These are phyloP conservation scores for Isabelozyma gotoi DNA, from an alignment of 805 yeast genomes.

Conservation along the genomic window DNA sequence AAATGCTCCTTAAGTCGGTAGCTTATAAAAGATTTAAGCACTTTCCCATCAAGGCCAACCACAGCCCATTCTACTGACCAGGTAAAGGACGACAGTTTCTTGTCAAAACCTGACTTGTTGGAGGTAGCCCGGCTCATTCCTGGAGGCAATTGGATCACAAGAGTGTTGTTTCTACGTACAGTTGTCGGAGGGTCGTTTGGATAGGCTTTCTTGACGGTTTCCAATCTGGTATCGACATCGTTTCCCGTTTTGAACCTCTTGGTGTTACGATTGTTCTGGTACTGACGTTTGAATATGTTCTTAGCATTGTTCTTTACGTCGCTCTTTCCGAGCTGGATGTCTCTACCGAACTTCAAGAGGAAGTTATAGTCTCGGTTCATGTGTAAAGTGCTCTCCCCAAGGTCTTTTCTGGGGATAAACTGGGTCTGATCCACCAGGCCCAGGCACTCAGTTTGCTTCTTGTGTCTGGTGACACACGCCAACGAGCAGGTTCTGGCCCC, in stretches of 20 bases:
- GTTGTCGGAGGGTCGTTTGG: constrained; percentile 26
- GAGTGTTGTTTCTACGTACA: constrained; percentile 61
- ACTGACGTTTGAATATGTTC: constrained; percentile 38
- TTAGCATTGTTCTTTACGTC: constrained; percentile 46
- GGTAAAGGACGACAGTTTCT: constrained; percentile 53
- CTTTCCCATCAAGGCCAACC: constrained; percentile 26
- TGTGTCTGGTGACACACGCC: constrained; percentile 71
- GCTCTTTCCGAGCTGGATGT: constrained; percentile 54
- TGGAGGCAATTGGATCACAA: constrained; percentile 58
- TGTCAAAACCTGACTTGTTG: constrained; percentile 73
- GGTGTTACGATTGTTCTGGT: constrained; percentile 10
- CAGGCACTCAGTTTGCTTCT: constrained; percentile 57
- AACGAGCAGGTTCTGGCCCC: constrained; percentile 63
- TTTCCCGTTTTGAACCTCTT: constrained; percentile 20
- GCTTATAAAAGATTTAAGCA: constrained; percentile 38
- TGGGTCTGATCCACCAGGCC: constrained; percentile 64
- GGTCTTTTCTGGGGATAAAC: constrained; percentile 50
- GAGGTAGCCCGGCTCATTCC: constrained; percentile 70
- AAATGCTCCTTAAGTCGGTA: constrained; percentile 41
- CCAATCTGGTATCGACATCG: constrained; percentile 22
- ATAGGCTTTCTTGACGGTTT: constrained; percentile 18
- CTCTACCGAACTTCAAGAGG: constrained; percentile 57
- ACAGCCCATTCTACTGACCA: constrained; percentile 84
- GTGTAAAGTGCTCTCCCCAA: constrained; percentile 40
- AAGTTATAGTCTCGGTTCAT: constrained; percentile 86